Conservation (phyloP, 2,329 filamentous ascomycete species). For the Phaeosphaeria sp. region DNA sequence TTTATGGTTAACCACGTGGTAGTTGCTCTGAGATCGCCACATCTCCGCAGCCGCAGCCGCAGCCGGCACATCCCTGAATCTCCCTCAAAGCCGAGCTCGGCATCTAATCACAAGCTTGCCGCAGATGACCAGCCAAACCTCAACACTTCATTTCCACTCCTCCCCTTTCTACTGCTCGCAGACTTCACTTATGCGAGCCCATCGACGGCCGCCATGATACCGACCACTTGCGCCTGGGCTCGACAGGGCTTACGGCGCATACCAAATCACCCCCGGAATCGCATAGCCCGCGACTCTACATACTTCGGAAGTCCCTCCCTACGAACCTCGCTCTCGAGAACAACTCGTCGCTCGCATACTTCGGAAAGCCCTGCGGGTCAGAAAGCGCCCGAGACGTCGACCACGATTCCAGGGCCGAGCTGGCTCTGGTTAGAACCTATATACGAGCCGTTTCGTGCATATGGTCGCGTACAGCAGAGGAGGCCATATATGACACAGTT, state of each 20-base stretch:
- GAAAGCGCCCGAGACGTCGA: conserved; percentile 20
- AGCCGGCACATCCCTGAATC: conserved; percentile 6
- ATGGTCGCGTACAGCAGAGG: conserved; percentile 72
- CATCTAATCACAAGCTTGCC: conserved; percentile 16
- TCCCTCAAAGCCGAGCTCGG: neutral
- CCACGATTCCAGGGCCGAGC: conserved; percentile 51
- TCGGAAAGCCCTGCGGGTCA: conserved; percentile 27
- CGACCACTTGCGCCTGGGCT: conserved; percentile 33
- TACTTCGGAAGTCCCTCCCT: conserved; percentile 11
- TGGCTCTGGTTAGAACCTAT: conserved; percentile 57
- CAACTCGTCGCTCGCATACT: conserved; percentile 23
- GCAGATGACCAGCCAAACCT: conserved; percentile 21
- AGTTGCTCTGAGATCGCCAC: too few relatives aligned
- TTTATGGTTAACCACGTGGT: too few relatives aligned
- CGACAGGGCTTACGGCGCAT: conserved; percentile 33
- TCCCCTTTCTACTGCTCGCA: conserved; percentile 4
- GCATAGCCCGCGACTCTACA: conserved; percentile 6
- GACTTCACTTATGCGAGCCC: conserved; percentile 11
- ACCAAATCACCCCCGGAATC: conserved; percentile 15
- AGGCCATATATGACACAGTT: conserved; percentile 83
- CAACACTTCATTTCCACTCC: conserved; percentile 19
- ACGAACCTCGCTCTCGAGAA: conserved; percentile 15
- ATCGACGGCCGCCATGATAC: conserved; percentile 38
- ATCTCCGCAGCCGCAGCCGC: neutral
- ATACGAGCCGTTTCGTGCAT: conserved; percentile 58